Evolutionary conservation across 768 basidiomycete species (phyloP), one percentile per base, ranked within the genome.

Genomic region (Dioszegia aurantiaca): DNA sequence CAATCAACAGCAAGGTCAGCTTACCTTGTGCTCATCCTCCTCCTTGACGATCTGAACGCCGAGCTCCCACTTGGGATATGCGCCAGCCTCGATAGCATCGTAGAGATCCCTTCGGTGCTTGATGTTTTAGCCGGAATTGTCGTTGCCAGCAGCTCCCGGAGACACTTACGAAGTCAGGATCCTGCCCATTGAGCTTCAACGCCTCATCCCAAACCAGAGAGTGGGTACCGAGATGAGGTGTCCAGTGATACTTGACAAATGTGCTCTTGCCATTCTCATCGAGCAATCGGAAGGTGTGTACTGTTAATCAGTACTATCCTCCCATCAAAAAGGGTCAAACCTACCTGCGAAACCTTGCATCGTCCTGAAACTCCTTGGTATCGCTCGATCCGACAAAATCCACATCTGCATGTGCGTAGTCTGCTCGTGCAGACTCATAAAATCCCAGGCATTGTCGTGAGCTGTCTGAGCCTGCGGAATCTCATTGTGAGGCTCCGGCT

Each of bases 221-320:
- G 70, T 91, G 87, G 1, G 87, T 87, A 21, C 90, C 90, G 16
- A 91, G 82, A 75, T 90, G 86, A 83, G 17, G 90, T 84, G 83
- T 83, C 80, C 84, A 88, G 75, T 91, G 88, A 74, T 90, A 92
- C 74, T 92, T 93, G 77, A 92, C 90, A 65, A 93, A 93, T 55
- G 82, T 81, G 0, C 85, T 82, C 67, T 89, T 81, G 42, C 85
- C 85, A 26, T 82, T 70, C 0, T 77, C 79, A 65, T 89, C 89
- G 56, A 87, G 67, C 28, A 92, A 80, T 2, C 87, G 85, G 74
- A 82, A 93, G 0, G 89, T 89, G 76, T 94, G 90, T 45, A 93
- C 88, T 62, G 30, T 14, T 3, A 16, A 19, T 47, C 11, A 1
- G 88, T 87, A 51, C 89, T 88, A 6, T 86, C 10, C 9, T 11